Evolutionary conservation across 371 early-diverging fungal genomes (phyloP).

Genomic region (Rhizomucor pusillus): DNA sequence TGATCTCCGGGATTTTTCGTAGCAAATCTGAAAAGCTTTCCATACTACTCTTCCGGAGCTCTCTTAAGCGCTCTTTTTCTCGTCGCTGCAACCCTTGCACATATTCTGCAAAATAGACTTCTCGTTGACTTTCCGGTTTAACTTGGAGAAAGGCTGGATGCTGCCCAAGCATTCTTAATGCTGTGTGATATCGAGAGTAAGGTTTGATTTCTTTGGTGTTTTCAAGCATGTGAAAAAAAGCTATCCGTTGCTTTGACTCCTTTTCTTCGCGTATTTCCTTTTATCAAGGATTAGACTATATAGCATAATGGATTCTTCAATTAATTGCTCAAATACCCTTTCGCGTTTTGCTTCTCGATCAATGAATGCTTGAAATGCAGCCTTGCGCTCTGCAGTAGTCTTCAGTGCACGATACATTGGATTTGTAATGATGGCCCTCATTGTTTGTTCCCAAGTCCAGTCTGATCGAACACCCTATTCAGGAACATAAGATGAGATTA

Average conservation of each 20-base stretch:
- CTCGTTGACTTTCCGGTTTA: slow-evolving; percentile 48
- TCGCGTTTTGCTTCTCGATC: slow-evolving; percentile 55
- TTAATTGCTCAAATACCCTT: slow-evolving; percentile 25
- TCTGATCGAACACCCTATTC: slow-evolving; percentile 71
- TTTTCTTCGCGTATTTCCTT: slow-evolving; percentile 44
- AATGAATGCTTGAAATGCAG: slow-evolving; percentile 73
- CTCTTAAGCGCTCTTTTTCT: slow-evolving; percentile 66
- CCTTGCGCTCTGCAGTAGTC: slow-evolving; percentile 75
- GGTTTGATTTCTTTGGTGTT: slow-evolving; percentile 42
- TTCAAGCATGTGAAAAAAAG: slow-evolving; percentile 43
- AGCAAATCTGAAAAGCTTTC: slow-evolving; percentile 58
- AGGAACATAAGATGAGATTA: too few species aligned
- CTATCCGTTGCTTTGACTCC: slow-evolving; percentile 41
- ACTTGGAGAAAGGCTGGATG: slow-evolving; percentile 51
- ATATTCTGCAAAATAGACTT: slow-evolving; percentile 63
- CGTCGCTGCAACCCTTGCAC: slow-evolving; percentile 51
- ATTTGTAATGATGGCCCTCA: slow-evolving; percentile 79
- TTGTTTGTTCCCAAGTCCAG: slow-evolving; percentile 93
- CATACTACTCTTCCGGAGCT: slow-evolving; percentile 62
- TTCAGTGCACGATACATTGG: slow-evolving; percentile 85
- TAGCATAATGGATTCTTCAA: not conserved
- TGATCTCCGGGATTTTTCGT: slow-evolving; percentile 61
- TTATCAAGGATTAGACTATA: not conserved
- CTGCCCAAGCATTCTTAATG: slow-evolving; percentile 39
- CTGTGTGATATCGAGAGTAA: slow-evolving; percentile 53